Conservation (phyloP, 768 basidiomycete genomes). For the Tulasnella sp. region DNA sequence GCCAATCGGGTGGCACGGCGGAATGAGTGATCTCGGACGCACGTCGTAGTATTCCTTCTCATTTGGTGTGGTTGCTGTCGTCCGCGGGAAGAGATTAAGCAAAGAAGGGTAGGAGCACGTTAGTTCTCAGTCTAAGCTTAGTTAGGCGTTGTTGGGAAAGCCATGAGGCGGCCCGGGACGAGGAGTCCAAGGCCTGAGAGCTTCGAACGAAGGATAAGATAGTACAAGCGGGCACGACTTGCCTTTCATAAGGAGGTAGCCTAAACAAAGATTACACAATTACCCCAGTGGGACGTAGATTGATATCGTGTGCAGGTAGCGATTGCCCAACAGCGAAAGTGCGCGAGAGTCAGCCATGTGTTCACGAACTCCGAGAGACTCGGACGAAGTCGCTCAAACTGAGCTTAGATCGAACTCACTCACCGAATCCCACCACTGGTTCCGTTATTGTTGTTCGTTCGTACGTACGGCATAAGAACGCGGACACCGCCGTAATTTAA, state of each 20-base stretch:
- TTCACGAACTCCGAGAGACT: not conserved
- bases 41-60: constrained; percentile 16
- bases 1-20: not conserved
- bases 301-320: not conserved
- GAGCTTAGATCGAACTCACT: not conserved
- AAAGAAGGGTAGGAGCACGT: not conserved
- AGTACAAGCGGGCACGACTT: not conserved
- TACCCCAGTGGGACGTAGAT: not conserved
- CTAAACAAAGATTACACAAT: not conserved
- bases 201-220: not conserved
- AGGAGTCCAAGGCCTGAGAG: not conserved
- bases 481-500: not conserved
- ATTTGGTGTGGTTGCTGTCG: constrained; percentile 6
- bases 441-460: not conserved
- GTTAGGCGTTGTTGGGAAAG: not conserved
- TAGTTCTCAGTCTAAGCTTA: not conserved
- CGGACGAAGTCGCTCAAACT: not conserved
- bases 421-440: not conserved
- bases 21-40: not conserved
- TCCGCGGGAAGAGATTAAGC: not conserved
- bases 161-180: not conserved
- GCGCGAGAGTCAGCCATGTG: constrained; percentile 4
- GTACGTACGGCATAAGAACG: not conserved
- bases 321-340: constrained; percentile 2
- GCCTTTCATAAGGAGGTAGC: constrained; percentile 17